Evolutionary conservation across 1,284 basidiomycete genomes (phyloP).

Genomic region (Leccinum variabile): DNA sequence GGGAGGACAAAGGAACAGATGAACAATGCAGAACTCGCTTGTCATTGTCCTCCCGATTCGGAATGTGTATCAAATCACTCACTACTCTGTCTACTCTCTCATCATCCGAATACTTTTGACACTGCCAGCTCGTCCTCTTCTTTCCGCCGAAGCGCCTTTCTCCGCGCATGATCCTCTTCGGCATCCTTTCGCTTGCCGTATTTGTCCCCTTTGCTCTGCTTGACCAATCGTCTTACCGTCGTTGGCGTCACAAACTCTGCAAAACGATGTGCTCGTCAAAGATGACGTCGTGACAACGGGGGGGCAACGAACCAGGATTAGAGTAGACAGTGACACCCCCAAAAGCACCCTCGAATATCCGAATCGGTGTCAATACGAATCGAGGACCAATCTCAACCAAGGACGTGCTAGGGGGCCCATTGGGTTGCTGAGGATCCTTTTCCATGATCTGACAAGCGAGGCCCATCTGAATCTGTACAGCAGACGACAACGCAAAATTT

Average conservation of each 20-base stretch:
- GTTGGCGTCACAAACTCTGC: slow-evolving; percentile 90
- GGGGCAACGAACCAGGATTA: slow-evolving; percentile 73
- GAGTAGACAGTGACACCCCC: slow-evolving; percentile 94
- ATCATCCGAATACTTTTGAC: slow-evolving; percentile 78
- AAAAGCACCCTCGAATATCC: slow-evolving; percentile 98
- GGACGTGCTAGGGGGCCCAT: slow-evolving; percentile 72
- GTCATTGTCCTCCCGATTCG: slow-evolving; percentile 25
- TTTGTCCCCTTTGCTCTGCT: slow-evolving; percentile 74
- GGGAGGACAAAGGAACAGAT: slow-evolving; percentile 31
- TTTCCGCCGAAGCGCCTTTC: slow-evolving; percentile 66
- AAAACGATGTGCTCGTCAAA: slow-evolving; percentile 12
- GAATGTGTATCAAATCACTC: not conserved
- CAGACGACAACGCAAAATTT: slow-evolving; percentile 18
- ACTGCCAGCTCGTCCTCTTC: slow-evolving; percentile 83
- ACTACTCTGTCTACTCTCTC: not conserved
- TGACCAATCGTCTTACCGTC: slow-evolving; percentile 72
- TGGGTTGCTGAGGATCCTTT: slow-evolving; percentile 76
- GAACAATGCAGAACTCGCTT: slow-evolving; percentile 35
- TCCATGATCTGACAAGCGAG: slow-evolving; percentile 60
- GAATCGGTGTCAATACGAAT: slow-evolving; percentile 96
- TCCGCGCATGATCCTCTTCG: slow-evolving; percentile 63
- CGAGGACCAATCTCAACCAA: slow-evolving; percentile 96
- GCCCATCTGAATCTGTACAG: slow-evolving; percentile 3
- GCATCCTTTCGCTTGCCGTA: slow-evolving; percentile 82
- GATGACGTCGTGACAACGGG: slow-evolving; percentile 3